These are phyloP conservation scores for Takakia lepidozioides DNA, from an alignment of 225 moss, liverwort and hornwort genomes.

Conservation along the genomic window DNA sequence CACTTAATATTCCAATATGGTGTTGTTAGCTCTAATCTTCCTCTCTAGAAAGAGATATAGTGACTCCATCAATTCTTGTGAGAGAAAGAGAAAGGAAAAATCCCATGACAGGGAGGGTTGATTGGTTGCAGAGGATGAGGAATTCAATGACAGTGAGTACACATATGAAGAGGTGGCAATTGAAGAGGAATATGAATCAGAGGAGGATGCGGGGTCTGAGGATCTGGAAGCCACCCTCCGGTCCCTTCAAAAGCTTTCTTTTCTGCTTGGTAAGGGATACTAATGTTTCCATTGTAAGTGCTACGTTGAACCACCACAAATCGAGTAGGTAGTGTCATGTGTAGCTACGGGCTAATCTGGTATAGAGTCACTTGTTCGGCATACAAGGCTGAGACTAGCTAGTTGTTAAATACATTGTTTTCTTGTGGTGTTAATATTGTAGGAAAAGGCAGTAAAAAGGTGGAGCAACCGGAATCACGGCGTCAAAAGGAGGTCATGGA, in stretches of 20 bases:
- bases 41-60: no score
- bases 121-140: slow-evolving; percentile 28
- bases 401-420: no score
- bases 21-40: no score
- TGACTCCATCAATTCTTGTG: no score
- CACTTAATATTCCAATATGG: no score
- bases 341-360: no score
- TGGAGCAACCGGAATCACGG: slow-evolving; percentile 33
- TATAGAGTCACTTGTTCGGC: no score
- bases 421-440: background rate
- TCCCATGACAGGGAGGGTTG: no score
- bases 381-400: background rate
- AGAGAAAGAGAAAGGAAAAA: no score
- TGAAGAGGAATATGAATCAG: slow-evolving; percentile 74
- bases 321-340: no score
- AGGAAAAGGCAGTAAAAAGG: slow-evolving; percentile 56
- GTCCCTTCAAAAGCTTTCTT: slow-evolving; percentile 79
- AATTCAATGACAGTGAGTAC: slow-evolving; percentile 48
- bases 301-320: no score
- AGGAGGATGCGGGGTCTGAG: slow-evolving; percentile 72
- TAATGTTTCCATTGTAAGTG: no score
- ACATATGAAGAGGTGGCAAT: slow-evolving; percentile 79
- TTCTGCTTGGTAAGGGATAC: slow-evolving; percentile 68
- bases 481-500: slow-evolving; percentile 78
- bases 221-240: slow-evolving; percentile 77